Evolutionary conservation across 2,329 filamentous ascomycete genomes (phyloP).

Genomic region (Ophiostoma piceae): DNA sequence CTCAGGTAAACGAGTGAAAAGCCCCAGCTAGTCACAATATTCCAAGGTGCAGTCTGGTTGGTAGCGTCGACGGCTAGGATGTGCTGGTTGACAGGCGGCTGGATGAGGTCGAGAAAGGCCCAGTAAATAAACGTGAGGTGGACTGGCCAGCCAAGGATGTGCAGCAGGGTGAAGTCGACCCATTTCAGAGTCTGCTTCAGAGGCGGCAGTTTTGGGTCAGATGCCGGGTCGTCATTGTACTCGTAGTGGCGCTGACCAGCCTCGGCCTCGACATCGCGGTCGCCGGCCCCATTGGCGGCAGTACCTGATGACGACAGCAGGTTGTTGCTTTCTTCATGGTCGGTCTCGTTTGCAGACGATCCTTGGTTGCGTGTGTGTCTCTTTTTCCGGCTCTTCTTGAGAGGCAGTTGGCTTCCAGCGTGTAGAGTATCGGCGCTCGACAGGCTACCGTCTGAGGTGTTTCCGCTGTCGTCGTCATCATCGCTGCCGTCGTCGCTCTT

Average conservation of each 20-base stretch:
- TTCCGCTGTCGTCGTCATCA: not conserved
- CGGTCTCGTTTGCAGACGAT: not conserved
- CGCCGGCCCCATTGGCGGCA: not conserved
- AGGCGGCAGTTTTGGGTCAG: not conserved
- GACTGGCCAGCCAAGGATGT: not conserved
- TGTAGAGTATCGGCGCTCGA: slow-evolving; percentile 1
- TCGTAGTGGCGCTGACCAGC: slow-evolving; percentile 14
- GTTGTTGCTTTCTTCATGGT: not conserved
- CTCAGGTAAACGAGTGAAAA: not conserved
- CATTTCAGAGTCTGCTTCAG: not conserved
- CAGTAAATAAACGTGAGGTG: slow-evolving; percentile 18
- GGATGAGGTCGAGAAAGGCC: slow-evolving; percentile 24
- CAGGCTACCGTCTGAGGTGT: not conserved
- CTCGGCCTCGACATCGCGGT: slow-evolving; percentile 11
- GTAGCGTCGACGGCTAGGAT: slow-evolving; percentile 19
- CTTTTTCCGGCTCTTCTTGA: not conserved
- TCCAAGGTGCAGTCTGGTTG: slow-evolving; percentile 3
- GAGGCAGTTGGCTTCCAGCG: not conserved
- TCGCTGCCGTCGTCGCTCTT: not conserved
- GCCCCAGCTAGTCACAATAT: not conserved
- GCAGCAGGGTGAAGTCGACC: not conserved
- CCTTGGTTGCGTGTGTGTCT: not conserved
- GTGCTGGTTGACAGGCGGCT: slow-evolving; percentile 16
- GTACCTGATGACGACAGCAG: not conserved
- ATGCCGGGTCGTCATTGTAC: slow-evolving; percentile 18